Evolutionary conservation across 169 alveolate species (phyloP).

Genomic region (Cryptosporidium meleagridis): DNA sequence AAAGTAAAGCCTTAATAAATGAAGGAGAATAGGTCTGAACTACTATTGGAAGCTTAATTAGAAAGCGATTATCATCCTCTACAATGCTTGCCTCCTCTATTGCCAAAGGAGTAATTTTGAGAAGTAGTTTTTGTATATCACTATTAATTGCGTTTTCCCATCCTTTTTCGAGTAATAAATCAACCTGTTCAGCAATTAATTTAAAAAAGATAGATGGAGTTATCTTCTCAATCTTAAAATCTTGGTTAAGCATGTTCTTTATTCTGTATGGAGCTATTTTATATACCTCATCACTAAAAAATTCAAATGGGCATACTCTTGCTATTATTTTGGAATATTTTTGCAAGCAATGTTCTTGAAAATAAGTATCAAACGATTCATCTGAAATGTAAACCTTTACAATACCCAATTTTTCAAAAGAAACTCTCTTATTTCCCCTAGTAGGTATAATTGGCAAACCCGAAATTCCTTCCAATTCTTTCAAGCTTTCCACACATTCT

Average conservation of each 20-base stretch:
- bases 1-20: slow-evolving; percentile 53
- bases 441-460: slow-evolving; percentile 39
- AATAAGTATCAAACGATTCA: slow-evolving; percentile 21
- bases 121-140: slow-evolving; percentile 29
- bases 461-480: background rate
- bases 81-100: slow-evolving; percentile 32
- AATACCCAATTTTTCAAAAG: background rate
- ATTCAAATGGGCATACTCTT: slow-evolving; percentile 15
- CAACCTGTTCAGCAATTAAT: slow-evolving; percentile 18
- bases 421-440: background rate
- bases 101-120: slow-evolving; percentile 49
- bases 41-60: slow-evolving; percentile 53
- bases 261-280: background rate
- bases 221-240: slow-evolving; percentile 11
- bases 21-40: slow-evolving; percentile 75
- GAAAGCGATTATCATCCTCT: background rate
- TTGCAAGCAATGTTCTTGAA: background rate
- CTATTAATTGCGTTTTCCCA: slow-evolving; percentile 56
- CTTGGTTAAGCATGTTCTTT: background rate
- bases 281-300: slow-evolving; percentile 19
- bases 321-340: slow-evolving; percentile 24
- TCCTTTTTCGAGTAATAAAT: slow-evolving; percentile 23
- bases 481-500: background rate
- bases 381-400: slow-evolving; percentile 29
- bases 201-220: slow-evolving; percentile 14